Conservation (phyloP, 75 land plant species). For the Cupressus sempervirens region DNA sequence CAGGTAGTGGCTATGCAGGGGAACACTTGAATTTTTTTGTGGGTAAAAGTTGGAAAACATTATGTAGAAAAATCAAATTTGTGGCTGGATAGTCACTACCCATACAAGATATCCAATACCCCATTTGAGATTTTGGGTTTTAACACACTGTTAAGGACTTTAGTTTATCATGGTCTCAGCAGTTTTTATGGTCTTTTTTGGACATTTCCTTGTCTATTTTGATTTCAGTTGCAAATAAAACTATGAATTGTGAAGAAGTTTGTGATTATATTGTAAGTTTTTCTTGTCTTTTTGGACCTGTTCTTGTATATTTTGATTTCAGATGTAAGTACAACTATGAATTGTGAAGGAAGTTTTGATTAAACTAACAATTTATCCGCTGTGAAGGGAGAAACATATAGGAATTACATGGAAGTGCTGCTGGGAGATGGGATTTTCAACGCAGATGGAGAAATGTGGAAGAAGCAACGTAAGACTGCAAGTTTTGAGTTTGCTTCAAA, state of each 20-base stretch:
- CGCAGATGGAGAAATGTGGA: conserved; percentile 90
- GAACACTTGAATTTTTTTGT: no score
- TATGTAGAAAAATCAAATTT: no score
- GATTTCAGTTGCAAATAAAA: neutral
- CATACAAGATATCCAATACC: neutral
- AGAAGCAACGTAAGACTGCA: conserved; percentile 80
- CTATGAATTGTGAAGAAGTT: neutral
- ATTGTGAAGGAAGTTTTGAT: neutral
- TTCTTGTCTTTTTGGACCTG: neutral
- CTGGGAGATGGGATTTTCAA: conserved; percentile 95
- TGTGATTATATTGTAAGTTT: neutral
- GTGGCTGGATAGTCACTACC: no score
- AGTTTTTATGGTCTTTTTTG: neutral
- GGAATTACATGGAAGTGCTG: conserved; percentile 66
- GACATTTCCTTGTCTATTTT: neutral
- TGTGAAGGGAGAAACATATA: conserved; percentile 64
- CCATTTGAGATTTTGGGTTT: neutral
- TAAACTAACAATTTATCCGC: neutral
- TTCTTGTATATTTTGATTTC: neutral
- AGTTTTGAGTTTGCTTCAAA: conserved; percentile 89
- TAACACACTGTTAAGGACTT: neutral
- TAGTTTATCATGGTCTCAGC: neutral
- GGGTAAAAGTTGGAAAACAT: no score
- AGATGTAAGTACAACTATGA: neutral
- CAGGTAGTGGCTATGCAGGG: no score